A percentile compares a stretch with the other conserved stretches of the same genome.
Evolutionary conservation across 257 asterid genomes (phyloP).

Genomic region (Ajuga chamaepitys): DNA sequence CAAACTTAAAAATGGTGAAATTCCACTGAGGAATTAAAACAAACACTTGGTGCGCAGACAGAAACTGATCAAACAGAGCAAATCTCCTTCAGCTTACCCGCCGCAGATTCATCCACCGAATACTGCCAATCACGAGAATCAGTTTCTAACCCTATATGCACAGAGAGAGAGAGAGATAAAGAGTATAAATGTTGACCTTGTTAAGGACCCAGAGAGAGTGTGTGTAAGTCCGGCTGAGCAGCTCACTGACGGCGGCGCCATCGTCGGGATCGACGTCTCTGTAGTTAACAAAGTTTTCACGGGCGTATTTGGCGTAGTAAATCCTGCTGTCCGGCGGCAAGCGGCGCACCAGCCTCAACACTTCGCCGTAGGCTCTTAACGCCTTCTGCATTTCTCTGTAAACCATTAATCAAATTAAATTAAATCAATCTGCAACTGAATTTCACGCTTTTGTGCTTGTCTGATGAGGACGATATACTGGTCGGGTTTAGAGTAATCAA

Average conservation of each 20-base stretch:
- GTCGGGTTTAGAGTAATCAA: neutral
- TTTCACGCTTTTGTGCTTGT: too few relatives aligned
- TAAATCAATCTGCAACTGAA: constrained; percentile 1
- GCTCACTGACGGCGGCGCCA: constrained; percentile 40
- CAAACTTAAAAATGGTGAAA: neutral
- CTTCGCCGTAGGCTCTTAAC: constrained; percentile 79
- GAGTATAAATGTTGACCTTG: constrained; percentile 41
- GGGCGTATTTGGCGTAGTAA: constrained; percentile 82
- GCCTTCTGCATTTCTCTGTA: constrained; percentile 59
- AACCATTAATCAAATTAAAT: constrained; percentile 15
- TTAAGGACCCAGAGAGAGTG: constrained; percentile 84
- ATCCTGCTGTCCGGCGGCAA: constrained; percentile 66
- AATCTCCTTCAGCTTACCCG: constrained; percentile 53
- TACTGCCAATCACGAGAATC: constrained; percentile 39
- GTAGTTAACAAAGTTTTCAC: constrained; percentile 95
- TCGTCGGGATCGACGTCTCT: constrained; percentile 61
- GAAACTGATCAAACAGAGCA: constrained; percentile 36
- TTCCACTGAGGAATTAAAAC: constrained; percentile 35
- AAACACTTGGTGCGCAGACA: constrained; percentile 39
- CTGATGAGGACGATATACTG: too few relatives aligned
- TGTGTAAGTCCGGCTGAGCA: constrained; percentile 62
- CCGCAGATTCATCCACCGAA: constrained; percentile 64
- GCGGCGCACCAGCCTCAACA: constrained; percentile 73
- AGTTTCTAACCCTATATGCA: neutral
- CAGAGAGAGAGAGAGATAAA: neutral